Conservation (phyloP, 495 filamentous ascomycete species). For the Glonium stellatum region DNA sequence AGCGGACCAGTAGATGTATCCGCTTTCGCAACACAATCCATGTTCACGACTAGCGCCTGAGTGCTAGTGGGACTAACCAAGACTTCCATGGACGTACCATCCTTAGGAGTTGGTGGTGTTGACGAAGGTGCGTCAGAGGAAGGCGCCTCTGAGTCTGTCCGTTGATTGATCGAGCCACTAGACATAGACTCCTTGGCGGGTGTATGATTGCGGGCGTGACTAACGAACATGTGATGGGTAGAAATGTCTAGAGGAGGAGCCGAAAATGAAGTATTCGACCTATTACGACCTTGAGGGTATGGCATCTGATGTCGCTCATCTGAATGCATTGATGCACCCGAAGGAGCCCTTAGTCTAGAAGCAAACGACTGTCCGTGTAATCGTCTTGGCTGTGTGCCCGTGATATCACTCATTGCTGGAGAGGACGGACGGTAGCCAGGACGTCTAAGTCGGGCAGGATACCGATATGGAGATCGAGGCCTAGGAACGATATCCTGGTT, state of each 20-base stretch:
- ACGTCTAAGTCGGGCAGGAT: constrained; percentile 57
- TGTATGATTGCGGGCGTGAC: constrained; percentile 11
- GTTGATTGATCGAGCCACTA: constrained; percentile 18
- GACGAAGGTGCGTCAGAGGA: constrained; percentile 33
- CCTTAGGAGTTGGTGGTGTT: constrained; percentile 30
- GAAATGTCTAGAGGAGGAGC: constrained; percentile 6
- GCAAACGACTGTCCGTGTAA: constrained; percentile 3
- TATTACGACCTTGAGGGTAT: constrained; percentile 1
- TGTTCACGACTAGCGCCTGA: not conserved
- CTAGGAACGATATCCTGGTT: constrained; percentile 40
- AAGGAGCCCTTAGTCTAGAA: constrained; percentile 8
- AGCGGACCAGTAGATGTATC: constrained; percentile 7
- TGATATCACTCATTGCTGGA: constrained; percentile 40
- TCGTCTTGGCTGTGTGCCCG: constrained; percentile 9
- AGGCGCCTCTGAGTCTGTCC: constrained; percentile 25
- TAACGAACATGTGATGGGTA: constrained; percentile 8
- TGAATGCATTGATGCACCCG: constrained; percentile 8
- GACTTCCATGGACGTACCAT: constrained; percentile 25
- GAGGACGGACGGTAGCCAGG: constrained; percentile 59
- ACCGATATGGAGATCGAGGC: constrained; percentile 56
- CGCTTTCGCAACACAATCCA: not conserved
- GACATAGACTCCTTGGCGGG: constrained; percentile 15
- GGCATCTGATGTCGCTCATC: constrained; percentile 9
- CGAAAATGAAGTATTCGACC: constrained; percentile 2
- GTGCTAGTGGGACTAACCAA: constrained; percentile 22